Evolutionary conservation across 1,139 yeast species (phyloP).

Genomic region (Pichia sp.): DNA sequence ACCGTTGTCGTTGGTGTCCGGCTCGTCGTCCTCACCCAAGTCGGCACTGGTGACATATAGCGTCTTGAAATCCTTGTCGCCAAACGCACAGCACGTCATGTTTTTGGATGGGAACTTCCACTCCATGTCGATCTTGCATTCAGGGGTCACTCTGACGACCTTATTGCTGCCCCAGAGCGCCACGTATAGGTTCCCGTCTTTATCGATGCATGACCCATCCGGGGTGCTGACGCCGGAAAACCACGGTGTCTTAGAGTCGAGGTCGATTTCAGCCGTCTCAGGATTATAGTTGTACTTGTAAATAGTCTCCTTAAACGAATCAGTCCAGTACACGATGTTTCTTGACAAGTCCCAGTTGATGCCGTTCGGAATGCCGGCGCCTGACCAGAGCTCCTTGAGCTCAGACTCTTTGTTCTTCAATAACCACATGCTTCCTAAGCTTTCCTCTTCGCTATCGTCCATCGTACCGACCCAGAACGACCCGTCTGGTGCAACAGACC

Average conservation of each 20-base stretch:
- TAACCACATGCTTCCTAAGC: constrained; percentile 44
- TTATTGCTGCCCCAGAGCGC: constrained; percentile 63
- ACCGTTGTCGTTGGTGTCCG: constrained; percentile 53
- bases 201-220: constrained; percentile 71
- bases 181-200: constrained; percentile 58
- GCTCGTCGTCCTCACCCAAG: constrained; percentile 31
- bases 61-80: constrained; percentile 56
- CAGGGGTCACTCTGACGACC: constrained; percentile 48
- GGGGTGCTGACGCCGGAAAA: constrained; percentile 48
- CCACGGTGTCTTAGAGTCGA: constrained; percentile 38
- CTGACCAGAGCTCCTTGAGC: constrained; percentile 32
- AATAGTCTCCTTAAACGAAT: constrained; percentile 55
- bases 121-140: constrained; percentile 50
- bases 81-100: constrained; percentile 68
- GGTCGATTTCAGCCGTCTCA: constrained; percentile 34
- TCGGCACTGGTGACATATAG: constrained; percentile 69
- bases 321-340: constrained; percentile 62
- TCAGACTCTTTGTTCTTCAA: constrained; percentile 32
- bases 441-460: constrained; percentile 41
- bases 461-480: constrained; percentile 71
- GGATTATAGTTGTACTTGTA: constrained; percentile 60
- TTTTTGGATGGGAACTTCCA: constrained; percentile 57
- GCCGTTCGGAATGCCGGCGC: constrained; percentile 66
- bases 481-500: constrained; percentile 65
- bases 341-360: constrained; percentile 56